Percentiles rank a stretch among this genome's conserved stretches.
Conservation (phyloP, 495 filamentous ascomycete species). For the Penicillium subrubescens region DNA sequence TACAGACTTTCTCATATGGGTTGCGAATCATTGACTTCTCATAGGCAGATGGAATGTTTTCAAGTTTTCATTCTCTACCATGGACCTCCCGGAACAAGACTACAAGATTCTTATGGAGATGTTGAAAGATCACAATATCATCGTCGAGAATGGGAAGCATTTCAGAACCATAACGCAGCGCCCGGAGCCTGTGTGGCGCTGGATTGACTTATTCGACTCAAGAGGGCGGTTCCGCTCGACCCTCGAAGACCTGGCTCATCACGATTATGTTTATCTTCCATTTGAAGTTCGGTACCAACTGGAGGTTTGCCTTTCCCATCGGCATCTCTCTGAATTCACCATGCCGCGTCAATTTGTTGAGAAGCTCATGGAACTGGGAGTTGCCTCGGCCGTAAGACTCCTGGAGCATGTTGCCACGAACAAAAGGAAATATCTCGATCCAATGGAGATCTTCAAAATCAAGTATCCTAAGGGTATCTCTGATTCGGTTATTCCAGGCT, state of each 20-base stretch:
- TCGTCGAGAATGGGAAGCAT: conserved; percentile 32
- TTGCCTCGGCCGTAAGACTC: conserved; percentile 50
- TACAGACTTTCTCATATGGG: neutral
- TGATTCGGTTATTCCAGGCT: conserved; percentile 59
- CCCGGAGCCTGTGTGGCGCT: conserved; percentile 53
- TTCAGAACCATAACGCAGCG: conserved; percentile 21
- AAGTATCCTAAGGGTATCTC: conserved; percentile 45
- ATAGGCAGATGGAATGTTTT: conserved; percentile 47
- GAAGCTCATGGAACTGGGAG: conserved; percentile 55
- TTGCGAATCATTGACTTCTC: neutral
- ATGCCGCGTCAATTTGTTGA: conserved; percentile 66
- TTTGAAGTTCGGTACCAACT: conserved; percentile 87
- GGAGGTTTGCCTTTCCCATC: conserved; percentile 85
- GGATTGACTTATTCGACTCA: conserved; percentile 48
- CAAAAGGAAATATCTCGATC: conserved; percentile 63
- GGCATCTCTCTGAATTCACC: conserved; percentile 76
- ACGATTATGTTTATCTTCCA: conserved; percentile 51
- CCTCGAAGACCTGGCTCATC: conserved; percentile 35
- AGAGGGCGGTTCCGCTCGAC: conserved; percentile 22
- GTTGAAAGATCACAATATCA: conserved; percentile 76
- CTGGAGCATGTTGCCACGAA: conserved; percentile 65
- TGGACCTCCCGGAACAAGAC: conserved; percentile 30
- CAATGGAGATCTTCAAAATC: conserved; percentile 72
- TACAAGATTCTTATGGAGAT: conserved; percentile 53
- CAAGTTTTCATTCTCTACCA: conserved; percentile 31